These are phyloP conservation scores for Rhodotorula sp. DNA, from an alignment of 1,284 basidiomycete species.

Conservation along the genomic window DNA sequence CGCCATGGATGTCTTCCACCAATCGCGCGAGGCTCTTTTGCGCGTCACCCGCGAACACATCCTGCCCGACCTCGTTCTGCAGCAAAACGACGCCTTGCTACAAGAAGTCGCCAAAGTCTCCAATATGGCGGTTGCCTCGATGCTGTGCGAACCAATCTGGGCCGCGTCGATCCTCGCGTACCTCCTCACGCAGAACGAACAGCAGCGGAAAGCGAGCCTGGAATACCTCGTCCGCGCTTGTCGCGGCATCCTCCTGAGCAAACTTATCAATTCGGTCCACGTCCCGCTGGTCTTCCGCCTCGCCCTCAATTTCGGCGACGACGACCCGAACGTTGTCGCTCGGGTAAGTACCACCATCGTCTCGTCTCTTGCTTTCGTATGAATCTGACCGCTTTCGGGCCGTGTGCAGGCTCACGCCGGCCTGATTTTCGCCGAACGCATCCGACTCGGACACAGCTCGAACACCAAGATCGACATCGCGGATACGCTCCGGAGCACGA, in stretches of 20 bases:
- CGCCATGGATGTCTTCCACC: constrained; percentile 36
- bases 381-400: background rate
- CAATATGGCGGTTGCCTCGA: constrained; percentile 56
- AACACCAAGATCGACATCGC: constrained; percentile 54
- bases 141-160: constrained; percentile 58
- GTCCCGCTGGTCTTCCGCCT: constrained; percentile 35
- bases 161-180: constrained; percentile 65
- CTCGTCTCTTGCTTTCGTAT: background rate
- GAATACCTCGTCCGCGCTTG: constrained; percentile 60
- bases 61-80: constrained; percentile 68
- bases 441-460: constrained; percentile 38
- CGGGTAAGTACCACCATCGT: background rate
- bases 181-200: constrained; percentile 63
- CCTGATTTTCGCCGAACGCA: constrained; percentile 57
- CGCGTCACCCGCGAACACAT: constrained; percentile 63
- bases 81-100: constrained; percentile 57
- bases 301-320: constrained; percentile 36
- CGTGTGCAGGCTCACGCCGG: constrained; percentile 49
- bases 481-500: constrained; percentile 65
- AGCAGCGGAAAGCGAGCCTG: constrained; percentile 60
- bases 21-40: constrained; percentile 57
- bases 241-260: constrained; percentile 48
- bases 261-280: constrained; percentile 56
- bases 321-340: constrained; percentile 8
- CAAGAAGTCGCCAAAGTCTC: constrained; percentile 55